Evolutionary conservation across 108 stramenopile species (phyloP).

Genomic region (Bacterosira constricta): DNA sequence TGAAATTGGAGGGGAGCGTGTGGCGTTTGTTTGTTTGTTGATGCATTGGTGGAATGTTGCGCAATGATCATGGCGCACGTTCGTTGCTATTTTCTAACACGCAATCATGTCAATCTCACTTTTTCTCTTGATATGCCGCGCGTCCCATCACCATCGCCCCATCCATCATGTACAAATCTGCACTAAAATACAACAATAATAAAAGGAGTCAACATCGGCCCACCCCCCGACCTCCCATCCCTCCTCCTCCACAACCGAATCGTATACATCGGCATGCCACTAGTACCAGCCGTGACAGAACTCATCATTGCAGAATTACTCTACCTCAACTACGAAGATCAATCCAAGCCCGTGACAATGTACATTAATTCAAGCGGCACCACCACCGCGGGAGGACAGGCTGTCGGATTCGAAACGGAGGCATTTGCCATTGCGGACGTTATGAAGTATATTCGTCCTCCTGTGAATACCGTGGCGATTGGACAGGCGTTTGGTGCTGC

Average conservation of each 20-base stretch:
- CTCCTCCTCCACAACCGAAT: conserved; percentile 97
- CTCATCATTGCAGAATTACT: conserved; percentile 95
- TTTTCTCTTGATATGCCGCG: too few relatives aligned
- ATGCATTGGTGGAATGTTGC: background rate
- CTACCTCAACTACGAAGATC: conserved; percentile 94
- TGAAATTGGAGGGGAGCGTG: background rate
- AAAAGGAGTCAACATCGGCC: conserved; percentile 87
- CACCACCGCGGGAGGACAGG: conserved; percentile 86
- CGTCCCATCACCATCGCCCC: too few relatives aligned
- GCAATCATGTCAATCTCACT: too few relatives aligned
- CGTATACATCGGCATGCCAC: conserved; percentile 98
- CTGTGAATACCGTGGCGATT: conserved; percentile 95
- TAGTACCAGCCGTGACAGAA: conserved; percentile 97
- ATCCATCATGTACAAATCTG: too few relatives aligned
- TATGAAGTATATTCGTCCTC: conserved; percentile 96
- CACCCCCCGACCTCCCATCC: conserved; percentile 98
- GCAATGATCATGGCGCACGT: too few relatives aligned
- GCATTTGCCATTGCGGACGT: conserved; percentile 98
- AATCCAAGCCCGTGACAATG: conserved; percentile 91
- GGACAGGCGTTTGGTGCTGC: conserved; percentile 97
- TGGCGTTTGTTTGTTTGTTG: background rate
- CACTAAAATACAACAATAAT: background rate
- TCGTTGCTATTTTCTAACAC: too few relatives aligned
- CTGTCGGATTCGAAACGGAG: conserved; percentile 97
- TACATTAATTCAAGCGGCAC: conserved; percentile 98